These are phyloP conservation scores for Musa itinerans DNA, from an alignment of 176 grass and related monocot species.

Conservation along the genomic window DNA sequence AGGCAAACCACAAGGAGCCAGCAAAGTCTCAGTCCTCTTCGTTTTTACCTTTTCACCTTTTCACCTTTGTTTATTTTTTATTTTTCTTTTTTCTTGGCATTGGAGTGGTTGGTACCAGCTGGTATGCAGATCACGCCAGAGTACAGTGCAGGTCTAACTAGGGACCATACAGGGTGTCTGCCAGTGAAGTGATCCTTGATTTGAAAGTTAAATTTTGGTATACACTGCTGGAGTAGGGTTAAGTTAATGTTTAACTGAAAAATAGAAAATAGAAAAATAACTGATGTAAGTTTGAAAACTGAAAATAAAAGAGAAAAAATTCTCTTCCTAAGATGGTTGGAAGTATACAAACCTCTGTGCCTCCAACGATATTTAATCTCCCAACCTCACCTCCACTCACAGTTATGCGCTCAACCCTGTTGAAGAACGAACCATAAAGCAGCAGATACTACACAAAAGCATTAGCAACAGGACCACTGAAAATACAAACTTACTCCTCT, in stretches of 20 bases:
- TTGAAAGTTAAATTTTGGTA: neutral
- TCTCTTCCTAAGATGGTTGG: neutral
- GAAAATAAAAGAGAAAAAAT: neutral
- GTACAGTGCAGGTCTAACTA: neutral
- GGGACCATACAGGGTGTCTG: neutral
- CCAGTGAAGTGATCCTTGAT: neutral
- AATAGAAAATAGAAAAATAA: neutral
- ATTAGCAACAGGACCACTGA: conserved; percentile 2
- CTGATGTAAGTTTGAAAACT: neutral
- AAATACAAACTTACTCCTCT: conserved; percentile 59
- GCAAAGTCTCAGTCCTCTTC: too few species aligned
- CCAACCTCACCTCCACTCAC: conserved; percentile 77
- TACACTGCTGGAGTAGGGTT: neutral
- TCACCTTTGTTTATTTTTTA: neutral
- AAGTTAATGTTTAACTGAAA: neutral
- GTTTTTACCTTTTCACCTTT: neutral
- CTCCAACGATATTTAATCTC: conserved; percentile 75
- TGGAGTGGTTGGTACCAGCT: neutral
- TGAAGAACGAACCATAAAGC: neutral
- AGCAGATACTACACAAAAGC: neutral
- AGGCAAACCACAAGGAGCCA: too few species aligned
- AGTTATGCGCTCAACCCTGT: conserved; percentile 74
- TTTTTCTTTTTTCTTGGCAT: neutral
- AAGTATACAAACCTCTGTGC: conserved; percentile 62
- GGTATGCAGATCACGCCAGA: neutral